Evolutionary conservation across 2,329 filamentous ascomycete genomes (phyloP), one percentile per base, ranked within the genome.

Genomic region (Colletotrichum tamarilloi): DNA sequence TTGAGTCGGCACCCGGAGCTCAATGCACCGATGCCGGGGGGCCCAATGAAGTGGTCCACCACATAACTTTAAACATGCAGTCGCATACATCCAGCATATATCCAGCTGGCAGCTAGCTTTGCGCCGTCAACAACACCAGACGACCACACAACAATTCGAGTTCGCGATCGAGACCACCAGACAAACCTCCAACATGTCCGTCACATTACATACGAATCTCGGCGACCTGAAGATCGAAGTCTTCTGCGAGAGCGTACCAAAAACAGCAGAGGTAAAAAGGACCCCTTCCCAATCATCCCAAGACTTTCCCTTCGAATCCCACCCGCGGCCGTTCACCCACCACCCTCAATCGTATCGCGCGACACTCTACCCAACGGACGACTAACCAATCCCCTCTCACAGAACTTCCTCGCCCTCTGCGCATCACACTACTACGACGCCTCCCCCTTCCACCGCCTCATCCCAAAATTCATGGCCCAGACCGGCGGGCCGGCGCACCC

Each of bases 191-290:
- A 66, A 57, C 76, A 92, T 92, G 91, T 92, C 91, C 14, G 89
- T 92, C 75, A 92, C 91, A 12, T 89, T 99, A 16, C 95, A 98
- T 84, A 99, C 97, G 62, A 94, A 92, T 63, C 89, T 93, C 66
- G 97, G 97, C 81, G 93, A 97, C 84, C 89, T 99, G 81, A 99
- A 98, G 85, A 90, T 98, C 78, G 97, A 98, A 83, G 87, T 99
- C 77, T 98, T 98, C 85, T 98, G 96, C 86, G 95, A 98, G 82
- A 92, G 94, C 77, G 95, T 97, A 38, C 97, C 97, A 75, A 95
- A 96, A 82, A 98, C 97, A 0, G 93, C 95, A 75, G 94, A 98
- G 85, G 93, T 93, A 85, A 68, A 85, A 32, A 32, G 64, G 11
- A 14, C 38, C n/a, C 42, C 49, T 46, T 46, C 38, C 53, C 58